phyloP scores from a whole-genome alignment of 306 rosid genomes.

The Castanea crenata region DNA sequence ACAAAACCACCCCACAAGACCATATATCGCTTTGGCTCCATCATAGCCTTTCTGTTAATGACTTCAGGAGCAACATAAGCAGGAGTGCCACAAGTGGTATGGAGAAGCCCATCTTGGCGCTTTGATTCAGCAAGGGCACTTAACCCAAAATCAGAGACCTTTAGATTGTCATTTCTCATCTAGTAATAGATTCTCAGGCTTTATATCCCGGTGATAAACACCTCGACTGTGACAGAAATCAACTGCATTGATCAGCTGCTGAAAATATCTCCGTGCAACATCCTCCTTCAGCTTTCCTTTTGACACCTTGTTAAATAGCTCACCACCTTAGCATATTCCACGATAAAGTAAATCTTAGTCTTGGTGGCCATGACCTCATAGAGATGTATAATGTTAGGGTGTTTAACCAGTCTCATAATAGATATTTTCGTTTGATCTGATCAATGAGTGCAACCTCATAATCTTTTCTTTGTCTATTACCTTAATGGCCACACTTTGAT shows the following conservation, averaged over 20 bases:
- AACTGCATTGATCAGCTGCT: constrained; percentile 71
- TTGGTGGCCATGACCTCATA: constrained; percentile 91
- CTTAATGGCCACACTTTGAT: constrained; percentile 83
- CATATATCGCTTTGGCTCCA: constrained; percentile 90
- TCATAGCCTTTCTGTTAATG: constrained; percentile 74
- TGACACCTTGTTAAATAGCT: constrained; percentile 74
- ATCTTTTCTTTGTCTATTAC: constrained; percentile 71
- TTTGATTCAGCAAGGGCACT: constrained; percentile 70
- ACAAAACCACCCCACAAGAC: constrained; percentile 92
- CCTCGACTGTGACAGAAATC: constrained; percentile 92
- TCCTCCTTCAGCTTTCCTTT: constrained; percentile 82
- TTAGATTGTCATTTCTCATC: constrained; percentile 75
- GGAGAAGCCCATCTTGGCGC: constrained; percentile 64
- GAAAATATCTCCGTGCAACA: constrained; percentile 62
- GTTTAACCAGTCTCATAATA: constrained; percentile 71
- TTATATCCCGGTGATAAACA: constrained; percentile 86
- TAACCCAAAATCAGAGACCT: constrained; percentile 90
- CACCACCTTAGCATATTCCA: constrained; percentile 92
- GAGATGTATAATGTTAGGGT: constrained; percentile 73
- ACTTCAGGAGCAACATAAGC: constrained; percentile 97
- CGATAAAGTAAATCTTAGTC: constrained; percentile 77
- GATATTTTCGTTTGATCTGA: constrained; percentile 68
- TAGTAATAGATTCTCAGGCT: constrained; percentile 83
- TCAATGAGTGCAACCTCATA: constrained; percentile 51
- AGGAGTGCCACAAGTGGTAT: constrained; percentile 91